Evolutionary conservation across 2,329 filamentous ascomycete genomes (phyloP), one percentile per base, ranked within the genome.

Genomic region (Sphaerostilbella broomeana): DNA sequence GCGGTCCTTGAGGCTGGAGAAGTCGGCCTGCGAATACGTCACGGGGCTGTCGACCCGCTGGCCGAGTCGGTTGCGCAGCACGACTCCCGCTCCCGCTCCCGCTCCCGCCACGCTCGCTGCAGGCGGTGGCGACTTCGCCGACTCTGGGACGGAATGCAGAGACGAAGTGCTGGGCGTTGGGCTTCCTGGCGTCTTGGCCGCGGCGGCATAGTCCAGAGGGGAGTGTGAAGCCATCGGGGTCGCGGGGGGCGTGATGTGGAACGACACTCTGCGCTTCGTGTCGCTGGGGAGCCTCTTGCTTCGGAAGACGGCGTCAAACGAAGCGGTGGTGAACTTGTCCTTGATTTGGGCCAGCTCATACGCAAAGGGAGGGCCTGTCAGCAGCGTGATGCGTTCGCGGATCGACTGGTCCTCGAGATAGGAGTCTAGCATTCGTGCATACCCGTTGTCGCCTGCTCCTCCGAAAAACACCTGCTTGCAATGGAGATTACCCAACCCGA

Each of bases 381-480:
- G 37, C 4, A 68, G 47, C 4, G 60, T 55, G 24, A 68, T 58
- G 8, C 54, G 56, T 5, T 50, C 49, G 11, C 53, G 52, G 13
- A 47, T 52, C 1, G 45, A 17, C 9, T 45, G 36, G 16, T 54
- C 48, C 15, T 53, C 45, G 2, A 50, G 46, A 34, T 62, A 55
- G 1, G 57, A 51, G 4, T 53, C 55, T 11, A 69, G 55, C 17
- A 66, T 47, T 12, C 60, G 61, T n/a, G 63, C 63, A 40, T 67
- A 67, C 16, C 64, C 61, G 39, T 60, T 64, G 37, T 68, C 65
- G 4, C 59, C 54, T 2, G 64, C 63, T 16, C 54, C 64, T n/a
- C 63, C 64, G 30, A 69, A 64, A 27, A 66, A 34, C 22, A 68
- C 49, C 9, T 58, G 61, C 10, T 51, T 57, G 42, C 64, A 68